phyloP scores from a whole-genome alignment of 225 moss, liverwort and hornwort species.

The Straminergon stramineum region DNA sequence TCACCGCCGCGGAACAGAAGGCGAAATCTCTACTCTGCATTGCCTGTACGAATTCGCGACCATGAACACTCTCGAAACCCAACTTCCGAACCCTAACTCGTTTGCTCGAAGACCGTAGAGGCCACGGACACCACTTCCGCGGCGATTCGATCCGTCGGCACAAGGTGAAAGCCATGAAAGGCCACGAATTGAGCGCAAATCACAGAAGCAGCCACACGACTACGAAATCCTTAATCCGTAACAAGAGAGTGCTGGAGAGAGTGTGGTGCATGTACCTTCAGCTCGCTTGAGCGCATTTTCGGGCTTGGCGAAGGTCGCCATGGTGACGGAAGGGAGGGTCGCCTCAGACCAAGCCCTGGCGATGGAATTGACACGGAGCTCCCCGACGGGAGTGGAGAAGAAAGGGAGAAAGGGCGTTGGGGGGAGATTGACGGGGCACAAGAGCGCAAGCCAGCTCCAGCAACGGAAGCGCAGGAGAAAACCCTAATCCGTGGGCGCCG shows the following conservation, averaged over 20 bases:
- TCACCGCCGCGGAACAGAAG: background rate
- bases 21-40: background rate
- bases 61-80: background rate
- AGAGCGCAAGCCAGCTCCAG: background rate
- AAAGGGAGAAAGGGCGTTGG: background rate
- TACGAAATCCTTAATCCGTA: background rate
- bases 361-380: background rate
- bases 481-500: background rate
- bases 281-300: constrained; percentile 98
- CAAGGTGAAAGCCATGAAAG: background rate
- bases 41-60: background rate
- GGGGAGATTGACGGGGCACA: background rate
- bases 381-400: background rate
- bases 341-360: background rate
- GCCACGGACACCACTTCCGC: background rate
- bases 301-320: constrained; percentile 98
- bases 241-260: background rate
- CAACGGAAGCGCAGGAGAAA: background rate
- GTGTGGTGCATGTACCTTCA: constrained; percentile 40
- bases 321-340: constrained; percentile 19
- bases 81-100: background rate
- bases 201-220: background rate
- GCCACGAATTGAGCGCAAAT: background rate
- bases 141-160: background rate
- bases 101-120: background rate